These are phyloP conservation scores for Vitis riparia DNA, from an alignment of 164 flowering plant species.

Conservation along the genomic window DNA sequence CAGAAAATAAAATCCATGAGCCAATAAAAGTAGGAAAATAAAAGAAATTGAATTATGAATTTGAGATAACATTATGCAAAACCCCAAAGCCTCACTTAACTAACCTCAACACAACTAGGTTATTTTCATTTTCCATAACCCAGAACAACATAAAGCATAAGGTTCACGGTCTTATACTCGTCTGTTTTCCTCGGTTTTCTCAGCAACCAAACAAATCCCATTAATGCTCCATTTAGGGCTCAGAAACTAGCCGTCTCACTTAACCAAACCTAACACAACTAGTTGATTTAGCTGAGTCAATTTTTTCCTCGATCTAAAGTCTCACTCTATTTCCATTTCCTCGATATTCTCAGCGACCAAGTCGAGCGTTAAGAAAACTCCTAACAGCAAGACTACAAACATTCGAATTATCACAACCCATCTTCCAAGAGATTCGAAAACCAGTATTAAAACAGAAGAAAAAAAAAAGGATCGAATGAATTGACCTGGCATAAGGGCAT, in stretches of 20 bases:
- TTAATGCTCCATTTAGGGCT: too few species aligned
- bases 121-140: not conserved
- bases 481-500: conserved; percentile 95
- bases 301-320: too few species aligned
- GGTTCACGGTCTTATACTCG: not conserved
- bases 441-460: not conserved
- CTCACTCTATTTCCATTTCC: too few species aligned
- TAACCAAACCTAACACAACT: too few species aligned
- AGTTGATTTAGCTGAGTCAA: too few species aligned
- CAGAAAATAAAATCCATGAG: not conserved
- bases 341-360: not conserved
- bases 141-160: not conserved
- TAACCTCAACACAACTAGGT: too few species aligned
- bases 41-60: not conserved
- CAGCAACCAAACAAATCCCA: not conserved
- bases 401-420: too few species aligned
- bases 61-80: too few species aligned
- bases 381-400: too few species aligned
- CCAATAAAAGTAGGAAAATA: not conserved
- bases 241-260: too few species aligned
- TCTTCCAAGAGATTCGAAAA: not conserved
- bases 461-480: not conserved
- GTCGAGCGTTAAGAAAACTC: too few species aligned
- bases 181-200: not conserved
- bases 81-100: too few species aligned